Base-by-base conservation (phyloP, 768 basidiomycete genomes). In the Tricholomella constricta region DNA sequence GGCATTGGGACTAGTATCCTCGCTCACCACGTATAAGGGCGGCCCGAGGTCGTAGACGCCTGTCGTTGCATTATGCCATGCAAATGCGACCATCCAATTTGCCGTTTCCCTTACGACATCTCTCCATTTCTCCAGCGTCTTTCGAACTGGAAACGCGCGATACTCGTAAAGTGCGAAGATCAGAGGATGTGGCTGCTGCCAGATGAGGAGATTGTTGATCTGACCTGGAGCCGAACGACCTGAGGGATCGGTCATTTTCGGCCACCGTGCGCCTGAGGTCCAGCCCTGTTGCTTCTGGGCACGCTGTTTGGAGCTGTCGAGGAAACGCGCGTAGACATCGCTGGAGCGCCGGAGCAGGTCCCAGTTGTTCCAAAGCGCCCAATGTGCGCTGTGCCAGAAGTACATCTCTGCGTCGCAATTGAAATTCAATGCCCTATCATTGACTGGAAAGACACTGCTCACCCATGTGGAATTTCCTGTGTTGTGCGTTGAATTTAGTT, bases 341-440 rank as follows among this genome's bases (percentile, higher is more conserved):
- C 65, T 70, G 0, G 79, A 76, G 43, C 77, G 74, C 17, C 68
- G 55, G n/a, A 83, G 75, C 35, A 84, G 66, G 53, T 81, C 77
- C 79, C 78, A 81, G 64, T 83, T 80, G 57, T 77, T 77, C 82
- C 82, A 85, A 6, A 83, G 72, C 1, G 78, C 80, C 81, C 81
- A 84, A 60, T 85, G 82, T 6, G 72, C 72, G 49, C 70, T 66
- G 58, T 85, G 83, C 83, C 81, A 83, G 64, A 80, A 83, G 59
- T 74, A 79, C 80, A 80, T 78, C 58, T 84, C 72, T 69, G 44
- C 9, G 38, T 19, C n/a, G 29, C 27, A 29, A 17, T 8, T 29
- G 38, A 22, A 35, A 35, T 23, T 52, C n/a, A 53, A 32, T 32
- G 23, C 6, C 6, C 7, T 26, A 32, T n/a, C 6, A 25, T 14